Conservation (phyloP, 306 rosid species). For the Dicorynia guianensis region DNA sequence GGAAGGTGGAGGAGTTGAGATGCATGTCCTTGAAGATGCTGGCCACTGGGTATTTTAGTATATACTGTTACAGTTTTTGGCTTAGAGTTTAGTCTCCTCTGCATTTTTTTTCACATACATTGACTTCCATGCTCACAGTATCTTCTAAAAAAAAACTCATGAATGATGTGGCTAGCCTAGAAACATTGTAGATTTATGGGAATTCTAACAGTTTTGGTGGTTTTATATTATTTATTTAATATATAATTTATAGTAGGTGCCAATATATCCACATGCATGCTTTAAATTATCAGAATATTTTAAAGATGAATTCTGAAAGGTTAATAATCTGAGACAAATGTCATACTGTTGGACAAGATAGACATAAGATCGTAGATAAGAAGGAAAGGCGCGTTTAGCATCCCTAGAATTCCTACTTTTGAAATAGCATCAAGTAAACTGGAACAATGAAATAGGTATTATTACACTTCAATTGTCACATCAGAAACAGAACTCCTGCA, state of each 20-base stretch:
- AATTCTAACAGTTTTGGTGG: neutral
- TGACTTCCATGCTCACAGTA: neutral
- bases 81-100: neutral
- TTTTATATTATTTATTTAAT: constrained; percentile 13
- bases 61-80: neutral
- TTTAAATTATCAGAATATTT: neutral
- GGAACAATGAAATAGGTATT: neutral
- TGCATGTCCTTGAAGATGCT: constrained; percentile 99
- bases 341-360: neutral
- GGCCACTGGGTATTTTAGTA: constrained; percentile 87
- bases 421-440: neutral
- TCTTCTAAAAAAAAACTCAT: constrained; percentile 26
- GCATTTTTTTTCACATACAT: constrained; percentile 8
- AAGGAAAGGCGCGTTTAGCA: neutral
- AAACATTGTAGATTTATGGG: constrained; percentile 4
- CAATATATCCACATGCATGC: neutral
- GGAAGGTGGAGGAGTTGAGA: constrained; percentile 98
- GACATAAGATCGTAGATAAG: neutral
- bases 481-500: neutral
- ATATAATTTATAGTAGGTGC: neutral
- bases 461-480: neutral
- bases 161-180: constrained; percentile 5
- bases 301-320: neutral
- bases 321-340: neutral
- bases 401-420: neutral